Base-by-base conservation (phyloP, 2,329 filamentous ascomycete genomes). In the Tolypocladium nubicola region DNA sequence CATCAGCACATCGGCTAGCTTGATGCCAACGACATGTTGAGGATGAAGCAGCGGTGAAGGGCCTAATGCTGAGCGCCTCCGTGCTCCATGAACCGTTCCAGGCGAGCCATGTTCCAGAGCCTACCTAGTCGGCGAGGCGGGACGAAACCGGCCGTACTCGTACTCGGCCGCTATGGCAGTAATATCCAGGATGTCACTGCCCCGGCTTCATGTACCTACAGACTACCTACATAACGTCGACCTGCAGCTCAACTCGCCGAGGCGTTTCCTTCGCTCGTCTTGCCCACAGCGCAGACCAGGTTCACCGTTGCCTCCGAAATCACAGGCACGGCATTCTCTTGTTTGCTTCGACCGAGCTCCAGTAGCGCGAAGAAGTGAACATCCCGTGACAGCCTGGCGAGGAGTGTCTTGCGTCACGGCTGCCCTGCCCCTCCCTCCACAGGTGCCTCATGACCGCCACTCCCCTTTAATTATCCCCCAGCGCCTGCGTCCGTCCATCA, bases 341-440 rank as follows among this genome's bases (percentile, higher is more conserved):
- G 38, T 39, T 16, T 39, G 13, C 38, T 5, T 30, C 5, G 10
- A 38, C 37, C 21, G 43, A 13, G 43, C 23, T n/a, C 47, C 16
- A 33, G 26, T 50, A 35, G 47, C 30, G 47, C 21, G 30, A n/a
- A 21, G 47, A 35, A 35, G 30, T n/a, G 26, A 35, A n/a, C 10
- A 53, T 26, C 52, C 35, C 52, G 52, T 53, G 52, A 53, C 52
- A 19, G 47, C 47, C n/a, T 13, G 38, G 23, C 38, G 19, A 54
- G 9, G n/a, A 43, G 38, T 54, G 55, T 57, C 41, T 57, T 54
- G 56, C 56, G 56, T 57, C 52, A 57, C 52, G n/a, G 56, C 35
- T 50, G 40, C 56, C 56, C 35, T 50, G 40, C 56, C 56, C 52
- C 52, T 54, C 56, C 52, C 52, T 54, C 53, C 40, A 16, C 45